Evolutionary conservation across 768 basidiomycete species (phyloP).

Genomic region (Leucosporidium yakuticum): DNA sequence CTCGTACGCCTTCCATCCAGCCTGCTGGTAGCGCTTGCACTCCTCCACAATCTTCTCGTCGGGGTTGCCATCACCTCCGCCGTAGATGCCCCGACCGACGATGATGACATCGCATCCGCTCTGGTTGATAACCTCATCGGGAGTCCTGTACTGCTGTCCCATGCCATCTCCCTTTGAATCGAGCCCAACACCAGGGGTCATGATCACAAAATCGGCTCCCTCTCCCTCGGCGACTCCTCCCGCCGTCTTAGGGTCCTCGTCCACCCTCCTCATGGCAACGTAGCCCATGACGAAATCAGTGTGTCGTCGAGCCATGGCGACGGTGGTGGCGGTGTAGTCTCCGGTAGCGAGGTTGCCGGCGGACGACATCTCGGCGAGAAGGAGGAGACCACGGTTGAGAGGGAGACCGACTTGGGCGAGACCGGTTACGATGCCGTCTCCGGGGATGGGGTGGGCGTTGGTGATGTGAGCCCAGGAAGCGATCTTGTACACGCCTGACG

Average conservation of each 20-base stretch:
- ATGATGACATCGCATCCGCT: constrained; percentile 93
- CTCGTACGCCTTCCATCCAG: constrained; percentile 88
- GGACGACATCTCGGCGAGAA: constrained; percentile 95
- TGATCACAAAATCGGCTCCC: constrained; percentile 73
- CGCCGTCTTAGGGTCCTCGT: constrained; percentile 51
- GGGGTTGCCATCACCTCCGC: constrained; percentile 50
- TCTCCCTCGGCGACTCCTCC: constrained; percentile 29
- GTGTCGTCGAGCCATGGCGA: constrained; percentile 76
- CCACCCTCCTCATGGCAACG: constrained; percentile 82
- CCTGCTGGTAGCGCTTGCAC: constrained; percentile 74
- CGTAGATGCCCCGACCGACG: constrained; percentile 91
- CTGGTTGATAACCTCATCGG: constrained; percentile 69
- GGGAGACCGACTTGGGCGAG: constrained; percentile 79
- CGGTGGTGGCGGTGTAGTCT: constrained; percentile 72
- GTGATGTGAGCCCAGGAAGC: constrained; percentile 94
- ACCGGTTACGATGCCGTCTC: constrained; percentile 89
- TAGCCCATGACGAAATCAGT: constrained; percentile 88
- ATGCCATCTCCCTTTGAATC: constrained; percentile 70
- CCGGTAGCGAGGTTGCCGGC: constrained; percentile 77
- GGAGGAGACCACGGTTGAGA: constrained; percentile 73
- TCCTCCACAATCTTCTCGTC: constrained; percentile 49
- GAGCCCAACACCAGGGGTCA: constrained; percentile 88
- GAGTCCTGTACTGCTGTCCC: constrained; percentile 95
- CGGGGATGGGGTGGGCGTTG: constrained; percentile 92
- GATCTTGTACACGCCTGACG: constrained; percentile 84